Evolutionary conservation across 441 rosid species (phyloP), one percentile per base, ranked within the genome.

Genomic region (Caryocar brasiliense): DNA sequence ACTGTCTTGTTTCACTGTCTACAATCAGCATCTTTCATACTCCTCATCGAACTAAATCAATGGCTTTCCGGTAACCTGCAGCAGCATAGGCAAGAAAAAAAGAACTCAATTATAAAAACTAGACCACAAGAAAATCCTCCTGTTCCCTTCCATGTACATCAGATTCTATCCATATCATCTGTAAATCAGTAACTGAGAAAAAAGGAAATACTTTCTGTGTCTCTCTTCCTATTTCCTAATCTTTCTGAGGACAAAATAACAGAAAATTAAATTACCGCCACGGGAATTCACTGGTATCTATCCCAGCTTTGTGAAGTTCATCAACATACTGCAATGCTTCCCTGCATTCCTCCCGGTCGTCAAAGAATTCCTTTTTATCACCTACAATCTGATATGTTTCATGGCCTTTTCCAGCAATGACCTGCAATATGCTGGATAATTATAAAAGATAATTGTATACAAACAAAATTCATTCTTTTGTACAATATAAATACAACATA

Each of bases 281-380:
- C n/a, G 99, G 97, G 59, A 92, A 83, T 77, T 92, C 99, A 61
- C 95, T 85, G 1, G 94, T 85, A 70, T 83, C 95, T 54, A 92
- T 83, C 69, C 99, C 99, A 49, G 97, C 82, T 76, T 67, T 87
- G 70, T 85, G 99, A 61, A 88, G 95, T 69, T 86, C 90, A 51
- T 88, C 99, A 21, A 85, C 97, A 44, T 76, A 80, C 58, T 88
- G 95, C 74, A 83, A 67, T 65, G 99, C 95, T 72, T 88, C 92
- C 35, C 88, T 71, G 40, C 99, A 85, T 65, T 85, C 96, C 51
- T 87, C 95, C 27, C 95, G 56, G 47, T 92, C 99, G 62, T 88
- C 95, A 71, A 71, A 88, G 47, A 79, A 83, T 70, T 92, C 89
- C 25, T 66, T 79, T 59, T 79, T 85, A 64, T 82, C 94, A 11